A percentile compares a stretch with the other conserved stretches of the same genome.
These are phyloP conservation scores for Halocafeteria seosinensis DNA, from an alignment of 108 stramenopile species.

Conservation along the genomic window DNA sequence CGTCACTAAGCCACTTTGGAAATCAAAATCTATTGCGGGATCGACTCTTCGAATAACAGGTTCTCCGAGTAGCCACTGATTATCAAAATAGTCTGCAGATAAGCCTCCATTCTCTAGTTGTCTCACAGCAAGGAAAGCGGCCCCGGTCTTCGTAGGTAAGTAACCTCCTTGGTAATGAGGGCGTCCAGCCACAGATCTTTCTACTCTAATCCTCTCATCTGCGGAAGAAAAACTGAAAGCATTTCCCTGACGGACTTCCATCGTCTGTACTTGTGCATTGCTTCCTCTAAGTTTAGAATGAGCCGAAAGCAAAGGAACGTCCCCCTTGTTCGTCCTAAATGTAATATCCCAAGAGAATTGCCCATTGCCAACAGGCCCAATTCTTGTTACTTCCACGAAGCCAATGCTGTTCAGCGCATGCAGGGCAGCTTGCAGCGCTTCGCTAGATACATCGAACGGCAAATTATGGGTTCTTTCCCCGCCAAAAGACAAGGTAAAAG, in stretches of 20 bases:
- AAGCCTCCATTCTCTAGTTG: conserved; percentile 55
- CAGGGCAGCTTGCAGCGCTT: conserved; percentile 31
- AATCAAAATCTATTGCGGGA: conserved; percentile 35
- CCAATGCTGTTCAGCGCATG: conserved; percentile 33
- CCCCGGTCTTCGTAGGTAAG: conserved; percentile 32
- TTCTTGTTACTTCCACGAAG: conserved; percentile 31
- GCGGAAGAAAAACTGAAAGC: conserved; percentile 22
- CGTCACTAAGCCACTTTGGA: conserved; percentile 50
- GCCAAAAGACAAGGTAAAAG: conserved; percentile 47
- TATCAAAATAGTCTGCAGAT: conserved; percentile 51
- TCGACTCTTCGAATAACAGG: conserved; percentile 51
- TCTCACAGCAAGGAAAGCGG: conserved; percentile 41
- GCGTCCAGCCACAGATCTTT: conserved; percentile 48
- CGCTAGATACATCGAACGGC: conserved; percentile 45
- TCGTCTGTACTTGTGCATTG: conserved; percentile 12
- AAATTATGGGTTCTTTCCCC: conserved; percentile 41
- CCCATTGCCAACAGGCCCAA: conserved; percentile 30
- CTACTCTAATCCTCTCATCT: conserved; percentile 30
- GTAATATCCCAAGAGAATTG: conserved; percentile 48
- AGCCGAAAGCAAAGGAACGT: conserved; percentile 40
- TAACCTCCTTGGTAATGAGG: conserved; percentile 55
- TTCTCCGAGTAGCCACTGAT: conserved; percentile 52
- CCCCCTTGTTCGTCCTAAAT: conserved; percentile 50
- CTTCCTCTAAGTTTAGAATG: conserved; percentile 40
- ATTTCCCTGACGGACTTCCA: conserved; percentile 19